Conservation (phyloP, 2,329 filamentous ascomycete species). For the Penicillium paneum region DNA sequence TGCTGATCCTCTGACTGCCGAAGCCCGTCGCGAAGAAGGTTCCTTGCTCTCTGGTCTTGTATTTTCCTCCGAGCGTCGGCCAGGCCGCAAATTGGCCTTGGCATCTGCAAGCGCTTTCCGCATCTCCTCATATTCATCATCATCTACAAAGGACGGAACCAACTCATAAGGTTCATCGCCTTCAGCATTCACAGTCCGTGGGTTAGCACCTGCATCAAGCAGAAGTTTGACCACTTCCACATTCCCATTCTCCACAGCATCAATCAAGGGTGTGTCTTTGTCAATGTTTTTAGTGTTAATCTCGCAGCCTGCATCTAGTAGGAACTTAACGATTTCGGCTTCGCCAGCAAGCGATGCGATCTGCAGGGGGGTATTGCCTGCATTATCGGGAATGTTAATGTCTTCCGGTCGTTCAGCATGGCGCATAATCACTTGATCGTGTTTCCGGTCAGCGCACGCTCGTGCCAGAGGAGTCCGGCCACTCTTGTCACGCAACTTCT, state of each 20-base stretch:
- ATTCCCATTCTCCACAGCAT: conserved; percentile 95
- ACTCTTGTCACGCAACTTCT: conserved; percentile 87
- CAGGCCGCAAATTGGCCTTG: conserved; percentile 54
- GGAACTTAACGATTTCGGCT: conserved; percentile 78
- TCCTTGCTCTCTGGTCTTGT: conserved; percentile 35
- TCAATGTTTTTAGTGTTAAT: conserved; percentile 75
- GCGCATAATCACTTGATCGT: conserved; percentile 72
- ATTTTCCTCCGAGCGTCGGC: conserved; percentile 45
- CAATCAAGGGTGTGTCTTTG: conserved; percentile 89
- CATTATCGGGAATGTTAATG: conserved; percentile 84
- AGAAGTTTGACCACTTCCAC: conserved; percentile 81
- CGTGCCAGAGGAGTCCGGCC: conserved; percentile 88
- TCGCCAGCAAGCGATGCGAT: conserved; percentile 86
- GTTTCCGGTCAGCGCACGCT: conserved; percentile 80
- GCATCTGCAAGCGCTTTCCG: conserved; percentile 65
- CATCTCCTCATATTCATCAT: conserved; percentile 67
- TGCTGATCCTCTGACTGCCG: conserved; percentile 35
- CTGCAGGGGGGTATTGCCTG: conserved; percentile 93
- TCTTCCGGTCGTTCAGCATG: conserved; percentile 79
- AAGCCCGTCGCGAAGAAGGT: conserved; percentile 42
- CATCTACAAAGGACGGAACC: conserved; percentile 69
- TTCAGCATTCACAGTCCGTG: conserved; percentile 83
- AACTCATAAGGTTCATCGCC: conserved; percentile 89
- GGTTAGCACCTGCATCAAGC: conserved; percentile 83
- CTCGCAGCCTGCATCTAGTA: conserved; percentile 80